Evolutionary conservation across 2,329 filamentous ascomycete species (phyloP), one percentile per base, ranked within the genome.

Genomic region (Beauveria asiatica): DNA sequence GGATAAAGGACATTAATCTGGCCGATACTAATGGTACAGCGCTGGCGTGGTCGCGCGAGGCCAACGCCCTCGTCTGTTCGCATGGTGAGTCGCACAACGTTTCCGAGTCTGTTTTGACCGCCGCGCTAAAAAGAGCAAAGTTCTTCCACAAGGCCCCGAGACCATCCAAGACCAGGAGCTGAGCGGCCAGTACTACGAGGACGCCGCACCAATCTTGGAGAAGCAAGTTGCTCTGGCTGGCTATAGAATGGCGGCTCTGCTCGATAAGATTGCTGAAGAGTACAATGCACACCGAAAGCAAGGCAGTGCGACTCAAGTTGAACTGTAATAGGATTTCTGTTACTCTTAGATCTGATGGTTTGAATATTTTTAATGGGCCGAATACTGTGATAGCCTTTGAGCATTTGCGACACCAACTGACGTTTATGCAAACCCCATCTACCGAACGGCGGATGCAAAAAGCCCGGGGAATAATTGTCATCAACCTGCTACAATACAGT

Each of bases 191-290:
- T 90, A 90, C 71, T 89, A 83, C 67, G 76, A 83, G 37, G 78
- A 77, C 37, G 86, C 85, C 2, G 81, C 81, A n/a, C 83, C 80
- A 21, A 81, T 86, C 61, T 77, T 90, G 50, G 84, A 90, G 71
- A 69, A 82, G 62, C 83, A 87, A 69, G 77, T 91, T 62, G 87
- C 87, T 8, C 83, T 82, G 64, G 88, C 84, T 4, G 88, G 88
- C 11, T 88, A 84, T 70, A 80, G 88, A 53, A 77, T 90, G 69
- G 87, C 83, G 2, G 80, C 80, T 21, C 89, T 84, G 84, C 73
- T 89, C 62, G 85, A 89, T 67, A 73, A 79, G 65, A 84, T 88
- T 66, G 83, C 76, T 9, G 72, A 76, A n/a, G 68, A 66, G 27
- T 73, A 69, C 63, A 61, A 66, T 33, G 33, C 58, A 1, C 62